phyloP scores from a whole-genome alignment of 169 alveolate species.

The Babesia bigemina region DNA sequence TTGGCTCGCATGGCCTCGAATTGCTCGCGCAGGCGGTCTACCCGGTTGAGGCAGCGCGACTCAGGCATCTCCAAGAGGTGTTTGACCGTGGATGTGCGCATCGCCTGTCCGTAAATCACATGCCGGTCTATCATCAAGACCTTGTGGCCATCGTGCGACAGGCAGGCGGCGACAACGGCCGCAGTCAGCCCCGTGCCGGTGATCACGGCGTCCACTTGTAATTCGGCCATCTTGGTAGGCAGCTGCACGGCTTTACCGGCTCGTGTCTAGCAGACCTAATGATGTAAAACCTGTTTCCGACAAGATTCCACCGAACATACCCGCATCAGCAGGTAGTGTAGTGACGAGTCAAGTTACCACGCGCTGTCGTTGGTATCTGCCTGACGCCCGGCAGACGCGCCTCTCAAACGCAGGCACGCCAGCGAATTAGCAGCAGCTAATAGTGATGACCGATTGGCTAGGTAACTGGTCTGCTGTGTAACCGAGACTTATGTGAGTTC shows the following conservation, averaged over 20 bases:
- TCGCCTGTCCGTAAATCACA: constrained; percentile 29
- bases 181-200: constrained; percentile 62
- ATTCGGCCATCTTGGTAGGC: constrained; percentile 31
- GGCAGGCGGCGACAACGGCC: constrained; percentile 39
- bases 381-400: no score
- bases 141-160: constrained; percentile 23
- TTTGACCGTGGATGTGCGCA: constrained; percentile 42
- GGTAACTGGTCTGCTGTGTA: no score
- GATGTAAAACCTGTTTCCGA: no score
- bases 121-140: constrained; percentile 53
- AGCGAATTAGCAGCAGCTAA: no score
- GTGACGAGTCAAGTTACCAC: no score
- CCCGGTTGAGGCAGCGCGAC: constrained; percentile 11
- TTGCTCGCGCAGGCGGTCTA: constrained; percentile 1
- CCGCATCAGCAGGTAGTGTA: no score
- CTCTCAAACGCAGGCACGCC: no score
- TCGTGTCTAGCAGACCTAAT: background rate
- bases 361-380: no score
- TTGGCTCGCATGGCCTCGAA: background rate
- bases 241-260: background rate
- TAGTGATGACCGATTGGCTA: no score
- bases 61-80: constrained; percentile 21
- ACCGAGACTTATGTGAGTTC: no score
- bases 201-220: constrained; percentile 51
- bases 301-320: no score